A percentile compares a stretch with the other conserved stretches of the same genome.
These are phyloP conservation scores for Barnettozyma wickerhamii DNA, from an alignment of 805 yeast genomes.

Conservation along the genomic window DNA sequence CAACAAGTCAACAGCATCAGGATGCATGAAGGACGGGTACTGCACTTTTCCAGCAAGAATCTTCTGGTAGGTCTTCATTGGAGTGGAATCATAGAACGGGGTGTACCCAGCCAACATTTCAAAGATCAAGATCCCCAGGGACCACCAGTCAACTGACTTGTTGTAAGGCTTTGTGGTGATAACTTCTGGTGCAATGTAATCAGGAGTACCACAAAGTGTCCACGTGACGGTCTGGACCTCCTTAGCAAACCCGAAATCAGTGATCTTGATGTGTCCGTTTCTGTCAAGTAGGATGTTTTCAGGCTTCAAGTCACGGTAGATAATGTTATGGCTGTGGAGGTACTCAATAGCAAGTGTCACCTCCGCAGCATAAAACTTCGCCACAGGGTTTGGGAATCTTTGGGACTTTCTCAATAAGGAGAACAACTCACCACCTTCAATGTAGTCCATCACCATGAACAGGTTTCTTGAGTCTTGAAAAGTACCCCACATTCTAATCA, in stretches of 20 bases:
- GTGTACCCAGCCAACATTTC: slow-evolving; percentile 96
- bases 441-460: slow-evolving; percentile 95
- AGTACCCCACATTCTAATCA: slow-evolving; percentile 95
- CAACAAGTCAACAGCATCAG: slow-evolving; percentile 74
- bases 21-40: slow-evolving; percentile 72
- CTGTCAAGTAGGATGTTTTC: slow-evolving; percentile 86
- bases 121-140: slow-evolving; percentile 83
- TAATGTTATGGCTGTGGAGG: slow-evolving; percentile 77
- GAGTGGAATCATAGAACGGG: slow-evolving; percentile 88
- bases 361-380: slow-evolving; percentile 94
- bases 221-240: slow-evolving; percentile 89
- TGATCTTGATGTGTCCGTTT: slow-evolving; percentile 85
- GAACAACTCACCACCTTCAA: slow-evolving; percentile 94
- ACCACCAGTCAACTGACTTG: slow-evolving; percentile 98
- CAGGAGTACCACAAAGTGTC: slow-evolving; percentile 94
- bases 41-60: slow-evolving; percentile 75
- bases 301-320: slow-evolving; percentile 89
- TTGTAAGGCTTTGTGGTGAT: slow-evolving; percentile 92
- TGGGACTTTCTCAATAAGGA: slow-evolving; percentile 82
- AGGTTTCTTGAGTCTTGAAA: slow-evolving; percentile 82
- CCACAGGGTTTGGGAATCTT: slow-evolving; percentile 92
- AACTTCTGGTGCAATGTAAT: slow-evolving; percentile 95
- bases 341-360: slow-evolving; percentile 82
- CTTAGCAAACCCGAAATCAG: slow-evolving; percentile 95
- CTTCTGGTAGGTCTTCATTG: slow-evolving; percentile 93